A percentile compares a stretch with the other conserved stretches of the same genome.
phyloP scores from a whole-genome alignment of 225 moss, liverwort and hornwort species.

The Pleurozium schreberi region DNA sequence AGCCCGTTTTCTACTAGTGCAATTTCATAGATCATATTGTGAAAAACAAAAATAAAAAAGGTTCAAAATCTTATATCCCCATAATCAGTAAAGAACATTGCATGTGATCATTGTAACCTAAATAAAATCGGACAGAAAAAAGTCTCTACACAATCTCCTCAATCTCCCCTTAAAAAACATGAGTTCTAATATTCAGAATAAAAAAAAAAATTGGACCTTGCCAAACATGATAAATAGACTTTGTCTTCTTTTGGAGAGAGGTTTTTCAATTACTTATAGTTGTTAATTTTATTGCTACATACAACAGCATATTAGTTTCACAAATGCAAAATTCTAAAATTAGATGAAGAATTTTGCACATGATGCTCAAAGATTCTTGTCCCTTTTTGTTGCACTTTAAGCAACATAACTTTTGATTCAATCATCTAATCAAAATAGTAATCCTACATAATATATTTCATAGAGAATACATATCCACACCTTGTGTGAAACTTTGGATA shows the following conservation, averaged over 20 bases:
- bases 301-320: neutral
- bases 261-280: neutral
- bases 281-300: accelerated
- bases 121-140: neutral
- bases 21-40: too few species aligned
- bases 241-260: too few species aligned
- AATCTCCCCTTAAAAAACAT: neutral
- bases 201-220: too few species aligned
- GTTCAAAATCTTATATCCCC: neutral
- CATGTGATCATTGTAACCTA: neutral
- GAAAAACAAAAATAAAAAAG: accelerated
- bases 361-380: accelerated
- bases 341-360: neutral
- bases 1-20: too few species aligned
- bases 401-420: neutral
- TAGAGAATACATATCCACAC: neutral
- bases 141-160: accelerated
- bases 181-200: accelerated
- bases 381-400: accelerated
- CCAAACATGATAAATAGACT: accelerated
- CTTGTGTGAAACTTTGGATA: neutral
- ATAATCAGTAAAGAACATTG: neutral
- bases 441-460: neutral
- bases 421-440: neutral
- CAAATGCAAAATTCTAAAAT: neutral